phyloP scores from a whole-genome alignment of 345 rosid species.

The Dipteronia dyeriana region DNA sequence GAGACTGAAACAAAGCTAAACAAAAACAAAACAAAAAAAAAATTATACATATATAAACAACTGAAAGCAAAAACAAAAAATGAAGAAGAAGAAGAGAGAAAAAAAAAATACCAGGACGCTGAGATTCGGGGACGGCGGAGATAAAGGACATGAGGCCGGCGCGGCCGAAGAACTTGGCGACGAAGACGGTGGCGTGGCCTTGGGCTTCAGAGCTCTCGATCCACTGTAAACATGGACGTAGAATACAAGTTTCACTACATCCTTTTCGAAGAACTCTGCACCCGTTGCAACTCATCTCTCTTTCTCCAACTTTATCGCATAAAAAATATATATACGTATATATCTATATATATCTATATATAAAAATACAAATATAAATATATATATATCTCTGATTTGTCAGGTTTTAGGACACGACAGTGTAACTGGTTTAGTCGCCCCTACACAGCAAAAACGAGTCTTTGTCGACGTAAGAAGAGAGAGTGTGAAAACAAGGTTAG shows the following conservation, averaged over 20 bases:
- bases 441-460: background rate
- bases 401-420: background rate
- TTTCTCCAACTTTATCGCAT: conserved; percentile 9
- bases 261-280: conserved; percentile 96
- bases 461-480: background rate
- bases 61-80: background rate
- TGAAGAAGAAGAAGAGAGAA: too few species aligned
- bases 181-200: conserved; percentile 97
- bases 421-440: background rate
- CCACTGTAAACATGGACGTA: conserved; percentile 91
- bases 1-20: conserved; percentile 83
- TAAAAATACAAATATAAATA: too few species aligned
- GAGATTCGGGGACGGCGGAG: conserved; percentile 84
- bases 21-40: background rate
- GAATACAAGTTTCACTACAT: conserved; percentile 87
- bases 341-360: too few species aligned
- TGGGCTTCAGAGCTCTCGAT: conserved; percentile 88
- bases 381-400: background rate
- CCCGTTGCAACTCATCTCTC: conserved; percentile 92
- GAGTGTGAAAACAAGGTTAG: conserved; percentile 2
- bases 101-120: conserved; percentile 67
- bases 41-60: background rate
- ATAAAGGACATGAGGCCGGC: conserved; percentile 98
- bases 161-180: conserved; percentile 97
- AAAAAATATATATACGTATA: background rate